Base-by-base conservation (phyloP, 371 early-diverging fungal species). In the Mucor racemosus region DNA sequence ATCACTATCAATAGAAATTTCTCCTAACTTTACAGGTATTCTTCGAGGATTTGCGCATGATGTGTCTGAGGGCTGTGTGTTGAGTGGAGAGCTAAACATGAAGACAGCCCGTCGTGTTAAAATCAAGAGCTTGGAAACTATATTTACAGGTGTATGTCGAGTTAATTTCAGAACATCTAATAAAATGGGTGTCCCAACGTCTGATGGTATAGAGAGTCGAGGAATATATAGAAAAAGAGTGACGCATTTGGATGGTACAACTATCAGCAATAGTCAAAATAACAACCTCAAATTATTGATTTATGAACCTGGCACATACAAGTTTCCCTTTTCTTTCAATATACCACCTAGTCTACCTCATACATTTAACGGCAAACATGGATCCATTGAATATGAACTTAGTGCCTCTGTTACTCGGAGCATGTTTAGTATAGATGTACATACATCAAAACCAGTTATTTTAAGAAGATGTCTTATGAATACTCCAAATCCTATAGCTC, bases 1-100 rank as follows among this genome's bases (percentile, higher is more conserved):
- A 19, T 31, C 73, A 8, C 36, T 69, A 10, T 39, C 34, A n/a
- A 50, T 69, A 35, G 8, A 48, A 5, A 48, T 73, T 5, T 60
- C 62, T 21, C 64, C 66, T 7, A 34, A 38, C 6, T 73, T 73
- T 31, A 61, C 59, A 8, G 73, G 73, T 9, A 66, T 73, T 6
- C n/a, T 73, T 4, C 50, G 62, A 36, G 73, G 73, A 10, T 53
- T 56, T 33, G 66, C 66, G 11, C 55, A 69, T 48, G 73, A 73
- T 48, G 60, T 60, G 54, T 66, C 69, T 9, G 73, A 73, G 40
- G 73, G 73, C 7, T 73, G 73, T 31, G 46, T 55, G 0, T 33
- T 73, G 11, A 55, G 15, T 7, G 73, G 73, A 17, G 26, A 39
- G 46, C 14, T 62, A 19, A 7, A 38, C 4, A 8, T 69, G 39